Evolutionary conservation across 345 rosid genomes (phyloP).

Genomic region (Passiflora organensis): DNA sequence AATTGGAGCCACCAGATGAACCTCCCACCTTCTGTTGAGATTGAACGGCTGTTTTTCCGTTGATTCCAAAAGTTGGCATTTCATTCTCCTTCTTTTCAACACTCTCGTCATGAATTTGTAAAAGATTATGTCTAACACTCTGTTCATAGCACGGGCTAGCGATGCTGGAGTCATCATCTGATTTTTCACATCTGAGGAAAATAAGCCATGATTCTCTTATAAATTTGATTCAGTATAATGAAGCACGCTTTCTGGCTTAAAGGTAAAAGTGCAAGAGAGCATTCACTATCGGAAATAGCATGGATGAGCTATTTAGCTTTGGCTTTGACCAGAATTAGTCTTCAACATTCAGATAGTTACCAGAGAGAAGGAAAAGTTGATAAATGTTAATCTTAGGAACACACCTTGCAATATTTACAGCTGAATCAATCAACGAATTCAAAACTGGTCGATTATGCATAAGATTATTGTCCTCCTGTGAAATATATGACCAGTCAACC

Average conservation of each 20-base stretch:
- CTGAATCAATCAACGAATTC: conserved; percentile 31
- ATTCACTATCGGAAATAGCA: no score
- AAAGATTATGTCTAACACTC: conserved; percentile 24
- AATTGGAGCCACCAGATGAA: conserved; percentile 24
- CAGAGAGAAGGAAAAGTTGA: neutral
- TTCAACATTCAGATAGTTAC: no score
- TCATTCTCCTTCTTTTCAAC: conserved; percentile 33
- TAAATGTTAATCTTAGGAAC: neutral
- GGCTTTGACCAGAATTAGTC: no score
- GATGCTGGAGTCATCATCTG: conserved; percentile 65
- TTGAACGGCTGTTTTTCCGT: conserved; percentile 30
- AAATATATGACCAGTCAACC: conserved; percentile 24
- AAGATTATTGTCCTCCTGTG: conserved; percentile 50
- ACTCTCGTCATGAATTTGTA: conserved; percentile 35
- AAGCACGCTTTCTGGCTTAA: conserved; percentile 4
- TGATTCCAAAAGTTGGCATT: conserved; percentile 36
- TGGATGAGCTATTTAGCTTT: no score
- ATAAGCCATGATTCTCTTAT: conserved; percentile 9
- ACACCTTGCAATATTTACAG: conserved; percentile 43
- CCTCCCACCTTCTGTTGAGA: conserved; percentile 39
- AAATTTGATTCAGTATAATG: neutral
- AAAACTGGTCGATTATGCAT: conserved; percentile 28
- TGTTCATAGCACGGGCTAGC: conserved; percentile 48
- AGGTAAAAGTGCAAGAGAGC: no score
- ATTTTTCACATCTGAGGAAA: conserved; percentile 40